Evolutionary conservation across 805 yeast genomes (phyloP).

Genomic region (Jamesozyma gamospora): DNA sequence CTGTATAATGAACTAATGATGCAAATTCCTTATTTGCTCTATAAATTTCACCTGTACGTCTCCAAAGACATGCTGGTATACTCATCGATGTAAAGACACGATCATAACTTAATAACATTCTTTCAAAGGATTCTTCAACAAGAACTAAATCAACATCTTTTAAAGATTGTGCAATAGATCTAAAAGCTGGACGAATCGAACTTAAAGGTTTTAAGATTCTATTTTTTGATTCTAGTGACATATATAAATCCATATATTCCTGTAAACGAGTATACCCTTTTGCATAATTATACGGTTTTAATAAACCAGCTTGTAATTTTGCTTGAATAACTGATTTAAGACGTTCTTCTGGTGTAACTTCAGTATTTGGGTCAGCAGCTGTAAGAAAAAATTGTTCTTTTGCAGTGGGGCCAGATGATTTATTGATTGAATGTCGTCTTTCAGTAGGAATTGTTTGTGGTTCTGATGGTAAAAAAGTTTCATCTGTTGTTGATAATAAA

Average conservation of each 20-base stretch:
- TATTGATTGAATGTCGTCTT: conserved; percentile 36
- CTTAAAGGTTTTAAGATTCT: conserved; percentile 78
- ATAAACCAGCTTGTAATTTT: conserved; percentile 82
- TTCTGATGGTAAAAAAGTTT: background rate
- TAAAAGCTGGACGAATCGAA: conserved; percentile 81
- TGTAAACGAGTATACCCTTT: conserved; percentile 86
- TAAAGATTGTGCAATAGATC: conserved; percentile 83
- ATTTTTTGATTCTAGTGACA: conserved; percentile 77
- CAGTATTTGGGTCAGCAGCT: conserved; percentile 95
- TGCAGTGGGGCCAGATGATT: conserved; percentile 43
- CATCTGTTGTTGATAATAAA: conserved; percentile 21
- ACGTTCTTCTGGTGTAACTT: conserved; percentile 87
- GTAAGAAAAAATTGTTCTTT: conserved; percentile 88
- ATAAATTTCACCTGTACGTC: conserved; percentile 93
- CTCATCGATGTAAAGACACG: conserved; percentile 96
- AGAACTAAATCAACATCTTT: conserved; percentile 85
- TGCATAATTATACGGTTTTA: conserved; percentile 89
- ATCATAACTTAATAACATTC: conserved; percentile 88
- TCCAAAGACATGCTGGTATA: conserved; percentile 93
- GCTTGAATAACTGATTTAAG: conserved; percentile 90
- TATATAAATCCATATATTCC: conserved; percentile 83
- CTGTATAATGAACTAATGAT: conserved; percentile 75
- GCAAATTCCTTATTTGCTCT: conserved; percentile 96
- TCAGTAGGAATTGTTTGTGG: conserved; percentile 16
- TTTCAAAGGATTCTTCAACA: conserved; percentile 89